These are phyloP conservation scores for Passalora sequoiae DNA, from an alignment of 2,329 filamentous ascomycete genomes.

Conservation along the genomic window DNA sequence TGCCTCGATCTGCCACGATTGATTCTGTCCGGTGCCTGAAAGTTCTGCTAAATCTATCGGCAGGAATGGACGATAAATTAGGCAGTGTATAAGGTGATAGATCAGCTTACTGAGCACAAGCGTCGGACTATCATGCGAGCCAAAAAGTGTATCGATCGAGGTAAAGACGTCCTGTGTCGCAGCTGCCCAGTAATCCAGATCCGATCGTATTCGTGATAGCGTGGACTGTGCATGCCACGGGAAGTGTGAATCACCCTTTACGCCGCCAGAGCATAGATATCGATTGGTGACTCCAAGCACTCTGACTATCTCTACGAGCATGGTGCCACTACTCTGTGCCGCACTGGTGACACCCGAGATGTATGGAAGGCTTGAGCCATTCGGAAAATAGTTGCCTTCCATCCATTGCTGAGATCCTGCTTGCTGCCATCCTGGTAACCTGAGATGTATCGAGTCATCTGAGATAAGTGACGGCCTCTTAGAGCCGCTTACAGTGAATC, in stretches of 20 bases:
- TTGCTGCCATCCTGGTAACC: slow-evolving; percentile 69
- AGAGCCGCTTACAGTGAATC: slow-evolving; percentile 76
- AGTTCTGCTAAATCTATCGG: slow-evolving; percentile 79
- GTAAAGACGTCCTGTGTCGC: slow-evolving; percentile 75
- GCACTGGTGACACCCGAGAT: slow-evolving; percentile 50
- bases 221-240: slow-evolving; percentile 85
- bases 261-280: slow-evolving; percentile 77
- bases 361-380: slow-evolving; percentile 62
- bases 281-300: slow-evolving; percentile 78
- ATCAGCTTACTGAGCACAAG: slow-evolving; percentile 79
- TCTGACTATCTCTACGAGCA: slow-evolving; percentile 79
- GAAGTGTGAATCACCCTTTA: slow-evolving; percentile 85
- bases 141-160: slow-evolving; percentile 68
- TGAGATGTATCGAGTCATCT: slow-evolving; percentile 69
- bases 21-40: slow-evolving; percentile 72
- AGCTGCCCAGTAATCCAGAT: slow-evolving; percentile 78
- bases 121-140: slow-evolving; percentile 70
- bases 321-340: slow-evolving; percentile 67
- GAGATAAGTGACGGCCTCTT: slow-evolving; percentile 74
- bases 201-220: slow-evolving; percentile 77
- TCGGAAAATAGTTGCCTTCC: slow-evolving; percentile 77
- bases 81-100: slow-evolving; percentile 79
- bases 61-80: slow-evolving; percentile 81
- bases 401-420: slow-evolving; percentile 56
- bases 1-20: slow-evolving; percentile 88